Base-by-base conservation (phyloP, 2,329 filamentous ascomycete species). In the Huntiella savannae region DNA sequence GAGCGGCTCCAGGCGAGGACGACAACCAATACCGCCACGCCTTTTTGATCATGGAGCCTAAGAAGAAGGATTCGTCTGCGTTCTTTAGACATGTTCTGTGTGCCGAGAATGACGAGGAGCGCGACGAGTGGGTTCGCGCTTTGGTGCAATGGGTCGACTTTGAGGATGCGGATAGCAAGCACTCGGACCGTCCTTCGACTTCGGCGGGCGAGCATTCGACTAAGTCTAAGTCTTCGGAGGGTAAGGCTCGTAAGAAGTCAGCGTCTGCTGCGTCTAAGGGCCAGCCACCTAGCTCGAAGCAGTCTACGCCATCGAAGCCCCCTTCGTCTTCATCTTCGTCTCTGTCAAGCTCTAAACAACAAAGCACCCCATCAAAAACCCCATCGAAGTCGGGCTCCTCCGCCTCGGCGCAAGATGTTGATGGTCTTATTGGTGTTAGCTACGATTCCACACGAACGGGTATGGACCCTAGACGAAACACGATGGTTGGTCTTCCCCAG, bases 11-110 rank as follows among this genome's bases (percentile, higher is more conserved):
- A 4, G 69, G 75, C 13, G 85, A 92, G 39, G 86, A 94, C 46
- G 91, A 96, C 50, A 92, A 92, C 56, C 85, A 96, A 59, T 98
- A 94, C 59, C 81, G 91, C 22, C 91, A 98, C 62, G 91, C 91
- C 1, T 98, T 98, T 63, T 67, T 96, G 40, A 82, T 98, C 46
- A 60, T 96, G 45, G 91, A 98, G 58, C 88, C 88, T 1, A 98
- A 98, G 66, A 85, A 86, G 61, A 96, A 94, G 61, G 91, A 98
- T 57, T 86, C 86, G 0, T 78, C 71, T 16, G 86, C 82, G 53
- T 72, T 88, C 45, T 84, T 95, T 17, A 83, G 88, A 53, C 91
- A 98, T 59, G 87, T 98, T 1, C 68, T 98, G 13, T 98, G 91
- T 59, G 88, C 91, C 0, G 91, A 98, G 61, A 96, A 82, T 56